These are phyloP conservation scores for Diaporthe eres DNA, from an alignment of 2,329 filamentous ascomycete genomes.

Conservation along the genomic window DNA sequence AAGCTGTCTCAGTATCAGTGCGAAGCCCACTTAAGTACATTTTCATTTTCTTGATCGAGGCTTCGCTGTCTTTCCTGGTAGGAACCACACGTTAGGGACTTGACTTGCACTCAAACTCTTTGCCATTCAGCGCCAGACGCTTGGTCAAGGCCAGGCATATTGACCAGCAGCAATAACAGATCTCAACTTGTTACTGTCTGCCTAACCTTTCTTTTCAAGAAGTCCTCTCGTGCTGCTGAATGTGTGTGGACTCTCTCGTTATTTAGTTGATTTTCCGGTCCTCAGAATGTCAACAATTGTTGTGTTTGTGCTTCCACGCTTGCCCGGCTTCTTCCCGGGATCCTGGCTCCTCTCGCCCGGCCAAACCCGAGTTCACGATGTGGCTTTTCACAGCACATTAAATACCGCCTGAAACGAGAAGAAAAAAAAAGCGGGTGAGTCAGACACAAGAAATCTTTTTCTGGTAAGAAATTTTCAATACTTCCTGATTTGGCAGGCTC, in stretches of 20 bases:
- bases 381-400: not conserved
- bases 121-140: too few relatives aligned
- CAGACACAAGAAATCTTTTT: not conserved
- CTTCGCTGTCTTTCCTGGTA: too few relatives aligned
- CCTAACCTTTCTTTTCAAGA: not conserved
- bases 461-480: not conserved
- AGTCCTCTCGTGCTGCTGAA: not conserved
- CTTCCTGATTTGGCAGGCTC: not conserved
- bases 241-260: not conserved
- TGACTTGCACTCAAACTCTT: not conserved
- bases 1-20: too few relatives aligned
- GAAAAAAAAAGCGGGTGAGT: not conserved
- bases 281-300: not conserved
- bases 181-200: not conserved
- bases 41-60: not conserved
- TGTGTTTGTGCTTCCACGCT: not conserved
- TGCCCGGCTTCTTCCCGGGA: conserved; percentile 14
- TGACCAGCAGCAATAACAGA: not conserved
- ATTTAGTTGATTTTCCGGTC: not conserved
- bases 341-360: not conserved
- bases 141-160: too few relatives aligned
- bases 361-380: not conserved
- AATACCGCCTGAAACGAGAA: not conserved
- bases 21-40: too few relatives aligned
- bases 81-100: too few relatives aligned